Percentiles rank a stretch among this genome's conserved stretches.
Evolutionary conservation across 768 basidiomycete genomes (phyloP).

Genomic region (Amanita inopinata): DNA sequence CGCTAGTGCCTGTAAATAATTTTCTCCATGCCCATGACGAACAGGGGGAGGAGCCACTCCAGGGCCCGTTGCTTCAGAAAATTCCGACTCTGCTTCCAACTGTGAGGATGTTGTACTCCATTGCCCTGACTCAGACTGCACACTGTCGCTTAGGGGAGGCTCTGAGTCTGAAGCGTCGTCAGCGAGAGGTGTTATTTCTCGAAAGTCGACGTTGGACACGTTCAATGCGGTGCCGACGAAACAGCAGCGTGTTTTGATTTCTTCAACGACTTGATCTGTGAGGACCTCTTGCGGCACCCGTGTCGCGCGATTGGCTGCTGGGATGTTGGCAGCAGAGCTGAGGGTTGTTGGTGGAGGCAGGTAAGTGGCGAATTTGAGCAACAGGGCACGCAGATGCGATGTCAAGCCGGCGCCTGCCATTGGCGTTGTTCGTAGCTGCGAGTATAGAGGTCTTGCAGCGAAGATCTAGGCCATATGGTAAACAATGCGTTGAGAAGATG

Average conservation of each 20-base stretch:
- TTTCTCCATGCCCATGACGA: slow-evolving; percentile 12
- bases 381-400: slow-evolving; percentile 68
- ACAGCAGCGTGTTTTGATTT: slow-evolving; percentile 83
- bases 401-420: slow-evolving; percentile 78
- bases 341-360: slow-evolving; percentile 72
- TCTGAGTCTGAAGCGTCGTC: slow-evolving; percentile 26
- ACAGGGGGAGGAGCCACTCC: slow-evolving; percentile 21
- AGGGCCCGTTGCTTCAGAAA: slow-evolving; percentile 42
- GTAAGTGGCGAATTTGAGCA: slow-evolving; percentile 78
- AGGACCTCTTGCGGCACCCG: slow-evolving; percentile 75
- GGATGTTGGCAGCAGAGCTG: slow-evolving; percentile 52
- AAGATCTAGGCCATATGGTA: slow-evolving; percentile 58
- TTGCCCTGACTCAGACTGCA: slow-evolving; percentile 54
- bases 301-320: slow-evolving; percentile 49
- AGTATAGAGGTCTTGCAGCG: slow-evolving; percentile 78
- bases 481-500: background rate
- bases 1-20: slow-evolving; percentile 56
- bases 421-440: slow-evolving; percentile 76
- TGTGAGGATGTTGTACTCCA: slow-evolving; percentile 42
- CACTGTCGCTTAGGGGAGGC: slow-evolving; percentile 33
- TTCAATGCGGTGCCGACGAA: slow-evolving; percentile 69
- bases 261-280: slow-evolving; percentile 74
- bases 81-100: slow-evolving; percentile 43
- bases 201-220: slow-evolving; percentile 19
- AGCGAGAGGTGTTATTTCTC: slow-evolving; percentile 25